Base-by-base conservation (phyloP, 306 rosid genomes). In the Benincasa hispida region DNA sequence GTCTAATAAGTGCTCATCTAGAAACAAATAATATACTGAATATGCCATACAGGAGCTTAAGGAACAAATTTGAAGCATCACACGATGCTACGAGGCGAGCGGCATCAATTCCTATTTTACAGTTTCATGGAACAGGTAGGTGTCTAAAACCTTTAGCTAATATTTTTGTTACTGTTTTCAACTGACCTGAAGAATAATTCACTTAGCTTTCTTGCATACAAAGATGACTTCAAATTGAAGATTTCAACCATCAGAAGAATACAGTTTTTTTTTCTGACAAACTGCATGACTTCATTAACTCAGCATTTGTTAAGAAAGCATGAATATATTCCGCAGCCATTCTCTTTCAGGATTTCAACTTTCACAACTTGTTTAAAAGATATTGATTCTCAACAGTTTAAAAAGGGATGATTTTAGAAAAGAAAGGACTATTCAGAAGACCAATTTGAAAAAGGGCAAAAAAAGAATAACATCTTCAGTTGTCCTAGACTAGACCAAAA, bases 71-170 rank as follows among this genome's bases (percentile, higher is more conserved):
- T 72, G 98, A 91, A 87, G 91, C 83, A 22, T 89, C 92, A 25
- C 88, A 92, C 42, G 99, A 95, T 81, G 89, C 98, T 60, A 77
- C 88, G 73, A 89, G 98, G 89, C 85, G 99, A 24, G 98, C 98
- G 6, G 92, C 90, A 13, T 89, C 97, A 13, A 79, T 95, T 54
- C 99, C 97, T 15, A 83, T 95, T 83, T 79, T 90, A 56, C 81
- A 86, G 65, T 89, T 91, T 80, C 99, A 95, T 78, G 99, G 99
- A 88, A 87, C 34, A 35, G 66, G 99, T 92, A 86, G 0, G 93
- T 77, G 58, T 85, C 41, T 76, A 60, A 68, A 42, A 9, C 22
- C 19, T 34, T 10, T 24, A 11, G 54, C 48, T 45, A 69, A 69
- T 42, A 57, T 24, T 69, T 24, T 45, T 69, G 57, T 45, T 69